Conservation (phyloP, 768 basidiomycete genomes). For the Tylopilus sp. region DNA sequence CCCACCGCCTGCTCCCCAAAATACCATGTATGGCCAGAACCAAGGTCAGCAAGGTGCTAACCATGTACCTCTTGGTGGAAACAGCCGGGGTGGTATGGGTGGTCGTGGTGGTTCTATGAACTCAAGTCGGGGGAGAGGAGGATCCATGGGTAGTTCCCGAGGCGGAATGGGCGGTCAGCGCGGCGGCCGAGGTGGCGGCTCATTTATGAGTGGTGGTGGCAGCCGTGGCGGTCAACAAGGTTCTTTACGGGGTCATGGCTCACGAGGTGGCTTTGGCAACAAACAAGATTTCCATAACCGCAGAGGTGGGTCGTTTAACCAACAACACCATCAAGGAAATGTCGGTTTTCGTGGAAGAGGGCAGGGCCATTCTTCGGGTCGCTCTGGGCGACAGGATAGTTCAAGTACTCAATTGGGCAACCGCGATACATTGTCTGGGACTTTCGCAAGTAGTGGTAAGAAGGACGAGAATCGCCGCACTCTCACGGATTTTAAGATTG, state of each 20-base stretch:
- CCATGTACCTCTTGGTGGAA: slow-evolving; percentile 39
- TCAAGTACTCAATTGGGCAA: slow-evolving; percentile 35
- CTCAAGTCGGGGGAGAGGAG: slow-evolving; percentile 43
- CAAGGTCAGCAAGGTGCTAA: slow-evolving; percentile 44
- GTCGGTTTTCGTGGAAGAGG: slow-evolving; percentile 57
- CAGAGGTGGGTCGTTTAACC: slow-evolving; percentile 60
- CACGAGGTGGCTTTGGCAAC: slow-evolving; percentile 62
- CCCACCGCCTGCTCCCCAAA: slow-evolving; percentile 28
- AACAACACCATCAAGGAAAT: slow-evolving; percentile 34
- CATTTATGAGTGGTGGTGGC: slow-evolving; percentile 34
- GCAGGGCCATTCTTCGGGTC: slow-evolving; percentile 45
- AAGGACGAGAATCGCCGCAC: slow-evolving; percentile 88
- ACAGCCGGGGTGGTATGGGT: slow-evolving; percentile 44
- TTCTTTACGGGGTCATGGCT: slow-evolving; percentile 58
- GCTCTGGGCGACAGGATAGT: slow-evolving; percentile 40
- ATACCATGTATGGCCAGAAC: slow-evolving; percentile 30
- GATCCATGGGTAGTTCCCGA: slow-evolving; percentile 42
- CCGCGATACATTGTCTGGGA: slow-evolving; percentile 48
- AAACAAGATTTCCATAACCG: slow-evolving; percentile 63
- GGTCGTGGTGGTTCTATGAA: slow-evolving; percentile 39
- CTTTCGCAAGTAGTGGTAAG: slow-evolving; percentile 57
- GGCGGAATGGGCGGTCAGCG: slow-evolving; percentile 43
- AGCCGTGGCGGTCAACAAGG: slow-evolving; percentile 48
- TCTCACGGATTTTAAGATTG: slow-evolving; percentile 96
- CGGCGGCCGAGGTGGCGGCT: slow-evolving; percentile 38